Percentiles rank a stretch among this genome's conserved stretches.
These are phyloP conservation scores for Anacardium occidentale DNA, from an alignment of 345 rosid genomes.

Conservation along the genomic window DNA sequence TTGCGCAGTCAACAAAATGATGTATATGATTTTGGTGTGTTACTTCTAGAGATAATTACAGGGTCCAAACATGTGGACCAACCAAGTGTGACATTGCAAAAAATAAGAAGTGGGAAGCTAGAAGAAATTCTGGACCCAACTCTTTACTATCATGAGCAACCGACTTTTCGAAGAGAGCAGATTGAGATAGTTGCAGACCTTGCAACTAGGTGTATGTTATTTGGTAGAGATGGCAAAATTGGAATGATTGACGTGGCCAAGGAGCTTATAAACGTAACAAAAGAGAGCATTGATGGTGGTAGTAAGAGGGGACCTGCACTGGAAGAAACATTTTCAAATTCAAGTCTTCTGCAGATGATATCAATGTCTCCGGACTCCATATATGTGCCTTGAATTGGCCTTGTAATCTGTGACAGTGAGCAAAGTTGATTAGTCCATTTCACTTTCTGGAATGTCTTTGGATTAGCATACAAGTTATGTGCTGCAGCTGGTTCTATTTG, in stretches of 20 bases:
- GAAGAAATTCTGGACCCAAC: conserved; percentile 72
- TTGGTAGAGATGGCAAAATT: conserved; percentile 72
- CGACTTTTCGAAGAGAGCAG: conserved; percentile 52
- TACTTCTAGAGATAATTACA: conserved; percentile 70
- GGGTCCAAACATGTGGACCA: conserved; percentile 47
- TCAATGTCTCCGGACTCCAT: conserved; percentile 88
- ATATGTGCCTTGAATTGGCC: conserved; percentile 29
- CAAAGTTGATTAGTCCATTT: not conserved
- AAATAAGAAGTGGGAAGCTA: conserved; percentile 53
- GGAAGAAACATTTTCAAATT: conserved; percentile 87
- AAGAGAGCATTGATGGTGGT: conserved; percentile 45
- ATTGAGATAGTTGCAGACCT: conserved; percentile 64
- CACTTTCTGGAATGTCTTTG: no score
- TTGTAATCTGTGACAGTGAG: not conserved
- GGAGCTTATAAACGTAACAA: conserved; percentile 58
- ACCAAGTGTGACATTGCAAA: conserved; percentile 50
- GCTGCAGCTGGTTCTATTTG: not conserved
- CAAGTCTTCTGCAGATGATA: conserved; percentile 85
- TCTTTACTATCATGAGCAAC: conserved; percentile 66
- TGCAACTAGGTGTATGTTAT: conserved; percentile 69
- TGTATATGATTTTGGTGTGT: conserved; percentile 56
- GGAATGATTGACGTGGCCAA: conserved; percentile 71
- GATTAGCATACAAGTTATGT: not conserved
- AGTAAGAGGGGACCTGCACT: conserved; percentile 52
- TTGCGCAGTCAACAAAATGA: conserved; percentile 24